A percentile compares a stretch with the other conserved stretches of the same genome.
Evolutionary conservation across 2,329 filamentous ascomycete genomes (phyloP).

Genomic region (Fusarium sp.): DNA sequence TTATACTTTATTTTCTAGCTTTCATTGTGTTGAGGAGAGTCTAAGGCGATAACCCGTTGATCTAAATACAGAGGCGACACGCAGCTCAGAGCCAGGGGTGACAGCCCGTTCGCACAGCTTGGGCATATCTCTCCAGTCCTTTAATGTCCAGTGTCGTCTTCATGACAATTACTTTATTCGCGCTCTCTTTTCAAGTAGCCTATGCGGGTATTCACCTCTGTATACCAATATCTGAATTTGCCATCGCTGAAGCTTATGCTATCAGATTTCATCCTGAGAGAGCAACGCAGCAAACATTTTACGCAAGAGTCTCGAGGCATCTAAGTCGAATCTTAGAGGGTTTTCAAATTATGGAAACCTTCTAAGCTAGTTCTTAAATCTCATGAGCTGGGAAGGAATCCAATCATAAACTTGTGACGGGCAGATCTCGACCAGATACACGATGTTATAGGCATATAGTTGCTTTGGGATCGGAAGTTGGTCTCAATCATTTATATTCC

Average conservation of each 20-base stretch:
- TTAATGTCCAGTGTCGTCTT: neutral
- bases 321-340: neutral
- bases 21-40: neutral
- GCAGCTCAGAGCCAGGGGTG: neutral
- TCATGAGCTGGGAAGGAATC: neutral
- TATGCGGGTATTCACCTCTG: neutral
- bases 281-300: neutral
- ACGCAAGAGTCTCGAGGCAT: neutral
- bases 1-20: neutral
- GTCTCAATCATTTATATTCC: neutral
- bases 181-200: too few species aligned
- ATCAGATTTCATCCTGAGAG: neutral
- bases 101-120: neutral
- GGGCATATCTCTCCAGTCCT: neutral
- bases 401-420: neutral
- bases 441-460: neutral
- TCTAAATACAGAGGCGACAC: neutral
- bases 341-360: neutral
- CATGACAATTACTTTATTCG: neutral
- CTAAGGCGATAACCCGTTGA: neutral
- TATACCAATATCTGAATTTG: neutral
- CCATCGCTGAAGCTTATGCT: neutral
- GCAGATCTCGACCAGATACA: neutral
- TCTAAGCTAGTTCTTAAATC: neutral
- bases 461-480: neutral